Conservation (phyloP, 352 stramenopile species). For the Phytopythium mirpurense region DNA sequence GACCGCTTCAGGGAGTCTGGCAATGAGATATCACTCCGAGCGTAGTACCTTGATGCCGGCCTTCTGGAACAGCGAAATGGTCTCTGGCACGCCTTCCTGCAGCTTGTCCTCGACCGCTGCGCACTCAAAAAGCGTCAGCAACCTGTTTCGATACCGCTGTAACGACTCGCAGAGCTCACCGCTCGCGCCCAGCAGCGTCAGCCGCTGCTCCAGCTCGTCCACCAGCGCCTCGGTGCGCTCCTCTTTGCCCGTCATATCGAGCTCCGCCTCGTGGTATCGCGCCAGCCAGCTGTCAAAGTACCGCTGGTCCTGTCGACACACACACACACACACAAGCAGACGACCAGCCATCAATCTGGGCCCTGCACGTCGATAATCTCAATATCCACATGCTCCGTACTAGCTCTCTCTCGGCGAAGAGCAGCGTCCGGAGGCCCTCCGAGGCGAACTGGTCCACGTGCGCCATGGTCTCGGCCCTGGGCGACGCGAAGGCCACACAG, state of each 20-base stretch:
- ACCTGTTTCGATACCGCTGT: neutral
- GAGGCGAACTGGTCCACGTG: slow-evolving; percentile 81
- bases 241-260: slow-evolving; percentile 68
- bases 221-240: slow-evolving; percentile 46
- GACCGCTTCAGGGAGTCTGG: too few relatives aligned
- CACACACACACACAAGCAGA: neutral
- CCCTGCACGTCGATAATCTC: too few relatives aligned
- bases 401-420: slow-evolving; percentile 72
- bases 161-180: slow-evolving; percentile 29
- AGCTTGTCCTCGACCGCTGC: slow-evolving; percentile 97
- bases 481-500: slow-evolving; percentile 54
- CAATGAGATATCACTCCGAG: too few relatives aligned
- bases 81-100: slow-evolving; percentile 95
- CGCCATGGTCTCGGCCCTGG: slow-evolving; percentile 45
- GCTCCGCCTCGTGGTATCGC: slow-evolving; percentile 62
- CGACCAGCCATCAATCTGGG: too few relatives aligned
- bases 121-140: too few relatives aligned
- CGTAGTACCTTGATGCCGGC: slow-evolving; percentile 96
- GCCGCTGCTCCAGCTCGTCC: slow-evolving; percentile 77
- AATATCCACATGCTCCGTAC: too few relatives aligned
- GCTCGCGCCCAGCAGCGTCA: slow-evolving; percentile 85
- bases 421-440: slow-evolving; percentile 82
- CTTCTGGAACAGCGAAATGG: slow-evolving; percentile 85
- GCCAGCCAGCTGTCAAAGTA: slow-evolving; percentile 70
- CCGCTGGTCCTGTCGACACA: slow-evolving; percentile 34